A percentile compares a stretch with the other conserved stretches of the same genome.
Evolutionary conservation across 441 rosid genomes (phyloP).

Genomic region (Manihot esculenta): DNA sequence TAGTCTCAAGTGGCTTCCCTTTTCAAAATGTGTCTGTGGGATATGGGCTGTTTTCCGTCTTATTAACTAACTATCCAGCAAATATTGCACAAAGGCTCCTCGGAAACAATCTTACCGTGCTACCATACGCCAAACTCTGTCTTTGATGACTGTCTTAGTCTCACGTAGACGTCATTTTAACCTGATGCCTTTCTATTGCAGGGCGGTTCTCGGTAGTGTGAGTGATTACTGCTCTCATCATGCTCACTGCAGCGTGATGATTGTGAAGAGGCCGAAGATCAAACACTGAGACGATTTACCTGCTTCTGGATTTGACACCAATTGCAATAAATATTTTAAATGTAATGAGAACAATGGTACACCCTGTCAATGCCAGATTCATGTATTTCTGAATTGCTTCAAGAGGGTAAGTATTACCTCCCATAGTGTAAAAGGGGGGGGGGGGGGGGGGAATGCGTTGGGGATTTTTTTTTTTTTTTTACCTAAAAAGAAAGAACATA

Average conservation of each 20-base stretch:
- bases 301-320: not conserved
- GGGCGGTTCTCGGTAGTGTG: conserved; percentile 94
- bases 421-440: too few species aligned
- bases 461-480: too few species aligned
- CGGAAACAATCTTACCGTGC: not conserved
- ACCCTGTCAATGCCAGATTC: not conserved
- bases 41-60: not conserved
- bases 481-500: too few species aligned
- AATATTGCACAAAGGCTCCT: not conserved
- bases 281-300: conserved; percentile 36
- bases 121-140: not conserved
- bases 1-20: not conserved
- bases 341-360: conserved; percentile 5
- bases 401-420: too few species aligned
- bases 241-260: conserved; percentile 89
- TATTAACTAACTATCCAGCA: not conserved
- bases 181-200: conserved; percentile 25
- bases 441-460: too few species aligned
- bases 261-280: conserved; percentile 82
- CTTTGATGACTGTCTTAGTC: not conserved
- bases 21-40: not conserved
- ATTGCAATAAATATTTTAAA: not conserved
- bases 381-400: not conserved
- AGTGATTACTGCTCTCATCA: conserved; percentile 87
- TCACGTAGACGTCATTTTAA: not conserved